Evolutionary conservation across 139 green algal species (phyloP).

Genomic region (Nannochloris sp.): DNA sequence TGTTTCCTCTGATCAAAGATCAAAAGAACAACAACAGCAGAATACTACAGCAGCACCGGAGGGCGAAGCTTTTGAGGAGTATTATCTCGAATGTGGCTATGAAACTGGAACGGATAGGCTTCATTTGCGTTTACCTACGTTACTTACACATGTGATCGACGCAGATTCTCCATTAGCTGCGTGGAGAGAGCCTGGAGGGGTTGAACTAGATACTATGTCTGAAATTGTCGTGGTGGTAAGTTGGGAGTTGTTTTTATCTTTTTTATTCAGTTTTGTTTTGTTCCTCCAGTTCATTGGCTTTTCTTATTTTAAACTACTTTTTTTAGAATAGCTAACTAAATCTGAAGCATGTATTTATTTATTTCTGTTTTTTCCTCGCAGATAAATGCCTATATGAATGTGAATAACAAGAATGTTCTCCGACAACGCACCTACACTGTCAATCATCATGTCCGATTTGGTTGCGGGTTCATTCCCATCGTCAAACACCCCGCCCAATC

Average conservation of each 20-base stretch:
- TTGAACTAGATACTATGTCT: conserved; percentile 40
- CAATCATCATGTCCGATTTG: conserved; percentile 31
- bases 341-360: too few species aligned
- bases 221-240: conserved; percentile 51
- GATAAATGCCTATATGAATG: conserved; percentile 44
- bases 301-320: not conserved
- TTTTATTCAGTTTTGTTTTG: not conserved
- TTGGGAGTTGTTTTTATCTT: not conserved
- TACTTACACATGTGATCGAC: conserved; percentile 51
- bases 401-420: conserved; percentile 33
- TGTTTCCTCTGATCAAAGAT: too few species aligned
- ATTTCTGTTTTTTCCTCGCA: not conserved
- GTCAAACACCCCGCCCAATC: conserved; percentile 28
- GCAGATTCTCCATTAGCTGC: conserved; percentile 27
- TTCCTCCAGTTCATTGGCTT: not conserved
- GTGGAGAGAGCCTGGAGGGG: conserved; percentile 19
- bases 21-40: too few species aligned
- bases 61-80: not conserved
- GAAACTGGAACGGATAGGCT: conserved; percentile 31
- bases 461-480: conserved; percentile 35
- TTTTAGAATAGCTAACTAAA: too few species aligned
- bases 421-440: conserved; percentile 41
- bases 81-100: conserved; percentile 26
- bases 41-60: not conserved
- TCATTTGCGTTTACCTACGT: conserved; percentile 54